Evolutionary conservation across 768 basidiomycete genomes (phyloP), one percentile per base, ranked within the genome.

Genomic region (Cystofilobasidium capitatum): DNA sequence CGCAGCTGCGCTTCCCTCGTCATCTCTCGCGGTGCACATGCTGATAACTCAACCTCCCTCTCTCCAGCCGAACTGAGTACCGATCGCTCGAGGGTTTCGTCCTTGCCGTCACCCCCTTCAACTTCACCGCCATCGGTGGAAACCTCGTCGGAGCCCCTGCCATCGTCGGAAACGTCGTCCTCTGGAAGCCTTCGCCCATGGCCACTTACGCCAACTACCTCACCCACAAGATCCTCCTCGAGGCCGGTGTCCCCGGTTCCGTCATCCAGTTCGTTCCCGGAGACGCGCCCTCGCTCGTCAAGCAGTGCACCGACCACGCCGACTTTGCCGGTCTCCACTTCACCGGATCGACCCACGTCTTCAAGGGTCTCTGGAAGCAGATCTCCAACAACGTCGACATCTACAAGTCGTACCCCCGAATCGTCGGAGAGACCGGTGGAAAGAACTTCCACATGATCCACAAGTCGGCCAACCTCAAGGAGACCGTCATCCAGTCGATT

Each of bases 361-460:
- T 99, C 85, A 89, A 87, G 79, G 85, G 87, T 75, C 83, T 98
- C 37, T 99, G 96, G 96, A 93, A 91, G 79, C 86, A 94, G 75
- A 94, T 98, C 73, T 88, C 88, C 4, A 74, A 78, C 72, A 96
- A 97, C 79, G 72, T 98, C 57, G 90, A 97, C 75, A 83, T 80
- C 58, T 98, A 98, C 82, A 84, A 80, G 73, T 81, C 84, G 16
- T 98, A 96, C 79, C 96, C 96, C 0, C 83, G 94, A 74, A 88
- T 99, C 71, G 93, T 99, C 9, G 96, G 96, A 33, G 94, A 98
- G 82, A 98, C 94, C 10, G 91, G 81, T 77, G 69, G 96, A 66
- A 99, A 98, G 83, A 99, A 99, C 82, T 98, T 93, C 82, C 96
- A 98, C 78, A 71, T 99, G 55, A 81, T 98, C 58, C 96, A 98